Conservation (phyloP, 208 protist genomes). For the Perkinsela sp. region DNA sequence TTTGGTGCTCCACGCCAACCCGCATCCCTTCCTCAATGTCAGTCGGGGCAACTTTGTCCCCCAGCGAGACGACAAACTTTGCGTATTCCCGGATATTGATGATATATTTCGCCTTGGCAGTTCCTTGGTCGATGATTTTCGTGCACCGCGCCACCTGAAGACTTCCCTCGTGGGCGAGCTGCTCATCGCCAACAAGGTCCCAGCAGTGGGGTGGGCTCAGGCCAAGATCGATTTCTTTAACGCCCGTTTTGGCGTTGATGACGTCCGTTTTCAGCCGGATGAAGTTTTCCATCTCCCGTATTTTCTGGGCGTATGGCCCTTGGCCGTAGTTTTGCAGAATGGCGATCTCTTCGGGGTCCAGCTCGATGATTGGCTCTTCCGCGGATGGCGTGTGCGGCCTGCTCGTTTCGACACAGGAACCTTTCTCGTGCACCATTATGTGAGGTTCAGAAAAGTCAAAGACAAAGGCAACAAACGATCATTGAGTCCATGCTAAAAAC, state of each 20-base stretch:
- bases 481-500: too few species aligned
- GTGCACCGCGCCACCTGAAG: constrained; percentile 95
- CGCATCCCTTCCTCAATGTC: constrained; percentile 99
- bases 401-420: constrained; percentile 43
- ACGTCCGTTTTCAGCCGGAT: constrained; percentile 74
- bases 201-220: constrained; percentile 87
- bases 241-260: constrained; percentile 80
- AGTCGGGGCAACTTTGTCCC: constrained; percentile 86
- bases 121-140: constrained; percentile 85
- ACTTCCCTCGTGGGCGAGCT: constrained; percentile 79
- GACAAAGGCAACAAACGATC: too few species aligned
- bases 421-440: constrained; percentile 42
- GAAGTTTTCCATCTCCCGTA: constrained; percentile 86
- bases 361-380: constrained; percentile 58
- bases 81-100: constrained; percentile 89
- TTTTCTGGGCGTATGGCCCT: constrained; percentile 78
- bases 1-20: constrained; percentile 81
- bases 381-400: constrained; percentile 25
- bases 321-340: constrained; percentile 89
- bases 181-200: constrained; percentile 91
- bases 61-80: constrained; percentile 98
- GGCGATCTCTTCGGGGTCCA: constrained; percentile 94
- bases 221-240: constrained; percentile 97
- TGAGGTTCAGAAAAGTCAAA: too few species aligned
- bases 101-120: constrained; percentile 80